Base-by-base conservation (phyloP, 2,329 filamentous ascomycete genomes). In the Neofusicoccum sp. region DNA sequence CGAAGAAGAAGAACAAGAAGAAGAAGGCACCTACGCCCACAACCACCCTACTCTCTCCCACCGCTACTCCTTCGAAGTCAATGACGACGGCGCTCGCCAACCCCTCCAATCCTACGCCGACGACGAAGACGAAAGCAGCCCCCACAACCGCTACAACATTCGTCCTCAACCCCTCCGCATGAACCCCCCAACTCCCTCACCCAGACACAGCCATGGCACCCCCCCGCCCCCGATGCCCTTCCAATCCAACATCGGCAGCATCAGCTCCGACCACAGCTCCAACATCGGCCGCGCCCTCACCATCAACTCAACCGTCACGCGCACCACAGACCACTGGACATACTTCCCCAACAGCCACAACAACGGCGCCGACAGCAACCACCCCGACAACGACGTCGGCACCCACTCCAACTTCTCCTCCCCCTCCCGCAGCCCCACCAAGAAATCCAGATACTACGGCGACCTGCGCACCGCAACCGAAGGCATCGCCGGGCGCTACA, bases 101-200 rank as follows among this genome's bases (percentile, higher is more conserved):
- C 9, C 57, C 14, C 28, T 28, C 16, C 8, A 31, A 28, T n/a
- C 36, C 16, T 58, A 58, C 41, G 20, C 12, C 3, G 48, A 38
- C 16, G 34, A 56, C 44, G 65, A 65, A n/a, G 66, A 71, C 6
- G 47, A 9, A 61, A 67, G 53, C 51, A 24, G 47, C 36, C 51
- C 38, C 28, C 36, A 26, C 9, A 26, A 47, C 12, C 26, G 41
- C 9, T 56, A 36, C 8, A 38, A 56, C n/a, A 68, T 75, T 64
- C 63, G 73, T 33, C 75, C 73, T 12, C 71, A 76, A 61, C 78
- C 79, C 1, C 71, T 81, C 6, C 72, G 75, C 47, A 80, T 80
- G 77, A 79, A 80, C 64, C 79, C 79, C 4, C 78, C 79, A 1
- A 76, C 76, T 1, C 77, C 74, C 20, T 71, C 76, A 3, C 70